These are phyloP conservation scores for Rhodotorula kratochvilovae DNA, from an alignment of 768 basidiomycete species.

Conservation along the genomic window DNA sequence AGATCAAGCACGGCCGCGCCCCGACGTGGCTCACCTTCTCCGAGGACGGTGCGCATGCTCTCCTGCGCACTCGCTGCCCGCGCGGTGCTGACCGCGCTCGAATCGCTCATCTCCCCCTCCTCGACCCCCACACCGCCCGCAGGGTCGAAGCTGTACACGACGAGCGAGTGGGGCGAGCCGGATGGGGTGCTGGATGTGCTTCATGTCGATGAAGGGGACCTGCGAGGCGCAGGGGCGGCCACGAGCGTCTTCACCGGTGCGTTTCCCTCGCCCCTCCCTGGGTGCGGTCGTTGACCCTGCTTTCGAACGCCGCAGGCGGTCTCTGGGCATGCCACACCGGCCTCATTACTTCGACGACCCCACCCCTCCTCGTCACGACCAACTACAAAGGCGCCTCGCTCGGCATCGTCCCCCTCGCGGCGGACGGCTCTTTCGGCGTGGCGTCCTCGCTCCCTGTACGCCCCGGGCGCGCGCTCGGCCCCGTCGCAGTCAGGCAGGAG, in stretches of 20 bases:
- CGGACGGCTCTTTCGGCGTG: slow-evolving; percentile 7
- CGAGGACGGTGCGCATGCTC: slow-evolving; percentile 3
- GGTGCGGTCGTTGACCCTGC: background rate
- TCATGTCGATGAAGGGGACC: background rate
- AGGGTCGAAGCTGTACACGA: too few relatives aligned
- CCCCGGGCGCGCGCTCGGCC: background rate
- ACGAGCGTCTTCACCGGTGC: background rate
- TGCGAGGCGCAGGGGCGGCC: too few relatives aligned
- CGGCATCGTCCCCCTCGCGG: background rate
- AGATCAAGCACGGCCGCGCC: background rate
- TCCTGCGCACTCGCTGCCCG: too few relatives aligned
- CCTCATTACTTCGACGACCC: background rate
- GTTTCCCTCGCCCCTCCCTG: background rate
- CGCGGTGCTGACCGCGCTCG: too few relatives aligned
- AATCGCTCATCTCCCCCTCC: too few relatives aligned
- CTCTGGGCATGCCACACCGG: slow-evolving; percentile 17
- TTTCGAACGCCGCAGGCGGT: slow-evolving; percentile 8
- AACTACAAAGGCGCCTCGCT: slow-evolving; percentile 27
- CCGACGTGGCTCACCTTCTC: slow-evolving; percentile 32
- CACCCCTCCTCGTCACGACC: slow-evolving; percentile 9
- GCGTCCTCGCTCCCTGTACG: background rate
- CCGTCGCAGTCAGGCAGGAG: slow-evolving; percentile 8
- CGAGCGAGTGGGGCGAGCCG: too few relatives aligned
- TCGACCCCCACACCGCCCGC: too few relatives aligned
- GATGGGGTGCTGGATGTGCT: too few relatives aligned